Percentiles rank a stretch among this genome's conserved stretches.
These are phyloP conservation scores for Phytophthora pinifolia DNA, from an alignment of 352 stramenopile species.

Conservation along the genomic window DNA sequence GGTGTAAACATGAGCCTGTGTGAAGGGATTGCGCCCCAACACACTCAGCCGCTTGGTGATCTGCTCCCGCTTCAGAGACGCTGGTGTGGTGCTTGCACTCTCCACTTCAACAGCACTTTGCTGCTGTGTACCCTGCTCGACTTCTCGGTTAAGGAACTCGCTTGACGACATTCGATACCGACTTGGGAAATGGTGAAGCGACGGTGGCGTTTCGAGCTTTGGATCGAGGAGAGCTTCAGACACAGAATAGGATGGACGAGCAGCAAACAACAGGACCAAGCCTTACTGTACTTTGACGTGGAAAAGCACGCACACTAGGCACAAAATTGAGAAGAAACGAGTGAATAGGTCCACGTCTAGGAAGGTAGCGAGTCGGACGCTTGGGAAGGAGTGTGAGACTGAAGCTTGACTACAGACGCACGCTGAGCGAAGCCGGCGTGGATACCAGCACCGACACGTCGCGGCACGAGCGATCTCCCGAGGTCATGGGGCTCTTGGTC, in stretches of 20 bases:
- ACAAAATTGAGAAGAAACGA: conserved; percentile 14
- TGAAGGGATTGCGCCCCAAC: conserved; percentile 66
- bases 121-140: neutral
- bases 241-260: too few relatives aligned
- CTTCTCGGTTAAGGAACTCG: conserved; percentile 6
- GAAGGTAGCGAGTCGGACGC: conserved; percentile 27
- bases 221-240: too few relatives aligned
- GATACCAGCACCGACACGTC: conserved; percentile 40
- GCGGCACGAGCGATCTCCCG: conserved; percentile 26
- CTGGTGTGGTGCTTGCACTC: conserved; percentile 4
- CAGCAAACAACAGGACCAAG: too few relatives aligned
- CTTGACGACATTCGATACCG: conserved; percentile 7
- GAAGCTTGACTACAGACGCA: conserved; percentile 14
- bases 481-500: conserved; percentile 40
- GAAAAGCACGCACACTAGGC: conserved; percentile 19
- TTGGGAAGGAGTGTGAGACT: conserved; percentile 3
- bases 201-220: conserved; percentile 20
- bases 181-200: conserved; percentile 9
- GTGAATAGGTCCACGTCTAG: conserved; percentile 22
- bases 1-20: conserved; percentile 62
- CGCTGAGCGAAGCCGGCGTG: conserved; percentile 25
- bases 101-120: neutral
- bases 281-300: too few relatives aligned
- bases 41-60: conserved; percentile 46
- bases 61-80: conserved; percentile 28